These are phyloP conservation scores for Neurospora terricola DNA, from an alignment of 495 filamentous ascomycete species.

Conservation along the genomic window DNA sequence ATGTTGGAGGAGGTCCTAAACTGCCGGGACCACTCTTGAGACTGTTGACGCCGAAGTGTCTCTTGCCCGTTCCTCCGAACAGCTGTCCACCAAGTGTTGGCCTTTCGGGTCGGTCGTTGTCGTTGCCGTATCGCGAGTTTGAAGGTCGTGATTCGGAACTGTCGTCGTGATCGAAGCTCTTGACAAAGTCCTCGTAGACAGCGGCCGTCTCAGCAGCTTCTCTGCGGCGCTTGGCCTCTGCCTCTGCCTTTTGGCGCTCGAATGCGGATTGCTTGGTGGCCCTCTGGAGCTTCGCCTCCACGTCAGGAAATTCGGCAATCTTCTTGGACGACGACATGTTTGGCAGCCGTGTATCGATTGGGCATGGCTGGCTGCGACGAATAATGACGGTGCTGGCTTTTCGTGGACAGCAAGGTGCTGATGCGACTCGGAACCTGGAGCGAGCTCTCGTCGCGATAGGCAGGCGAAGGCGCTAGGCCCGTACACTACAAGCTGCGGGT, in stretches of 20 bases:
- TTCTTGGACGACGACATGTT: constrained; percentile 34
- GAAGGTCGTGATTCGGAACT: constrained; percentile 5
- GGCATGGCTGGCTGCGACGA: constrained; percentile 8
- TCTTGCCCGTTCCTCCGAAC: constrained; percentile 31
- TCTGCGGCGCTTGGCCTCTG: constrained; percentile 78
- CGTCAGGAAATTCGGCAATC: constrained; percentile 64
- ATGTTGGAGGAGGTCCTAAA: constrained; percentile 50
- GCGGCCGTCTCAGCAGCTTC: constrained; percentile 87
- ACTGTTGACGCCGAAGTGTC: constrained; percentile 33
- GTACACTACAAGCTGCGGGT: background rate
- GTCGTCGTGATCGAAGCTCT: constrained; percentile 73
- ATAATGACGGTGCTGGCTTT: background rate
- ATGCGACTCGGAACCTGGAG: background rate
- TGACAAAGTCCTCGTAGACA: constrained; percentile 83
- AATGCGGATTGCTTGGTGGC: constrained; percentile 83
- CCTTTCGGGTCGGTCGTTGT: constrained; percentile 27
- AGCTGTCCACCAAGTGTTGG: constrained; percentile 19
- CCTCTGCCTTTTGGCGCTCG: constrained; percentile 86
- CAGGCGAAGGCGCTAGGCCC: background rate
- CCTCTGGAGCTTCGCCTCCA: constrained; percentile 72
- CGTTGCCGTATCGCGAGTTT: constrained; percentile 26
- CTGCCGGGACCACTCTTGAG: constrained; percentile 65
- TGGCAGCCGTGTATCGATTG: background rate
- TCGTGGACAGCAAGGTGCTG: background rate
- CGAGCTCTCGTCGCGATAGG: background rate